Evolutionary conservation across 2,329 filamentous ascomycete species (phyloP).

Genomic region (Ascochyta koolunga): DNA sequence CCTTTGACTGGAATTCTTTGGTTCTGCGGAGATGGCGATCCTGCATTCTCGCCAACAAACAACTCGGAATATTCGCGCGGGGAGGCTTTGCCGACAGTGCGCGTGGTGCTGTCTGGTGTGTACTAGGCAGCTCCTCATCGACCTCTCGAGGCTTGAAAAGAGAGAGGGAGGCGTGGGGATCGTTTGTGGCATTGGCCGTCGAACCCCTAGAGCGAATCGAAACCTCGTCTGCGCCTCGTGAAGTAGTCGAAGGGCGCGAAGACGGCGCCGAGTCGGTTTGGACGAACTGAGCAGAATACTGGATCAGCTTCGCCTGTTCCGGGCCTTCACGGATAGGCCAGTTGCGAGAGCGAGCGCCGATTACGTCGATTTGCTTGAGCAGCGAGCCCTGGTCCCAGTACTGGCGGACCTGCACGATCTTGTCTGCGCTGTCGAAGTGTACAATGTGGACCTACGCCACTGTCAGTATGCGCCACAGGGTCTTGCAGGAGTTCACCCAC

Average conservation of each 20-base stretch:
- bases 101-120: constrained; percentile 64
- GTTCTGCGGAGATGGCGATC: constrained; percentile 46
- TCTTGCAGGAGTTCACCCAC: constrained; percentile 60
- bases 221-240: constrained; percentile 40
- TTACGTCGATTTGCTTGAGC: constrained; percentile 91
- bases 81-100: constrained; percentile 70
- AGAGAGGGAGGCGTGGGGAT: constrained; percentile 70
- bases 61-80: constrained; percentile 74
- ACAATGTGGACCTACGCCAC: constrained; percentile 71
- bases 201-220: constrained; percentile 49
- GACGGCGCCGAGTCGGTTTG: constrained; percentile 37
- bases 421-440: constrained; percentile 74
- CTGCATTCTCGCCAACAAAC: constrained; percentile 59
- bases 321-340: constrained; percentile 92
- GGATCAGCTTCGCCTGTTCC: constrained; percentile 81
- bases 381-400: constrained; percentile 96
- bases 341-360: constrained; percentile 86
- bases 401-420: constrained; percentile 85
- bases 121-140: constrained; percentile 58
- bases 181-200: constrained; percentile 48
- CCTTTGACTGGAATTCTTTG: constrained; percentile 52
- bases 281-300: constrained; percentile 55
- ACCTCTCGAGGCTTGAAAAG: constrained; percentile 75
- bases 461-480: constrained; percentile 12
- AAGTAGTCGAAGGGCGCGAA: constrained; percentile 44